Percentiles rank a stretch among this genome's conserved stretches.
These are phyloP conservation scores for Plantago coronopus DNA, from an alignment of 305 asterid species.

Conservation along the genomic window DNA sequence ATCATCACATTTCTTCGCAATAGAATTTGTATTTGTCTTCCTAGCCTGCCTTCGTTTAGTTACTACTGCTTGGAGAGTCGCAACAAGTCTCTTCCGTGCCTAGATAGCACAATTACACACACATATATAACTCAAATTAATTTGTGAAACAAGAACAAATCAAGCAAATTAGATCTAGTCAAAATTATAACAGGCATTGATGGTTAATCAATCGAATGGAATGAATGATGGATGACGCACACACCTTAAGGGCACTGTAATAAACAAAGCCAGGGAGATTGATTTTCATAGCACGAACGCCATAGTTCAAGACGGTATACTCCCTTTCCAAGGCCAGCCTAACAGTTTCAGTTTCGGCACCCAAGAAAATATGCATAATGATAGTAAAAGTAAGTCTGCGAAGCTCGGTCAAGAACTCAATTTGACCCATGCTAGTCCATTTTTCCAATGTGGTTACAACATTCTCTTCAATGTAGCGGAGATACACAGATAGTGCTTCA, in stretches of 20 bases:
- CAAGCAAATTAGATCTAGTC: too few species aligned
- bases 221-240: too few species aligned
- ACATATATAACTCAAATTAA: too few species aligned
- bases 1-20: too few species aligned
- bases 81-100: slow-evolving; percentile 77
- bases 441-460: slow-evolving; percentile 44
- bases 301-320: slow-evolving; percentile 61
- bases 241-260: slow-evolving; percentile 75
- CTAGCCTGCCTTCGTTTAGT: slow-evolving; percentile 41
- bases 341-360: slow-evolving; percentile 55
- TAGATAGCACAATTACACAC: slow-evolving; percentile 22
- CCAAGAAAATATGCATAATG: slow-evolving; percentile 73
- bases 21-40: too few species aligned
- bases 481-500: slow-evolving; percentile 59
- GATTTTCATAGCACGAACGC: slow-evolving; percentile 78
- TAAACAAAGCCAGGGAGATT: slow-evolving; percentile 82
- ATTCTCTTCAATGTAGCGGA: slow-evolving; percentile 54
- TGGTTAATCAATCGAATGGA: too few species aligned
- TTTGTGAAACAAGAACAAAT: too few species aligned
- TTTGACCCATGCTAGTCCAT: slow-evolving; percentile 65
- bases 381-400: slow-evolving; percentile 69
- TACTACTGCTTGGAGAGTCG: slow-evolving; percentile 45
- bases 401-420: slow-evolving; percentile 60
- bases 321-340: slow-evolving; percentile 58
- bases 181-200: too few species aligned